Evolutionary conservation across 169 alveolate species (phyloP).

Genomic region (Plasmodium falciparum): DNA sequence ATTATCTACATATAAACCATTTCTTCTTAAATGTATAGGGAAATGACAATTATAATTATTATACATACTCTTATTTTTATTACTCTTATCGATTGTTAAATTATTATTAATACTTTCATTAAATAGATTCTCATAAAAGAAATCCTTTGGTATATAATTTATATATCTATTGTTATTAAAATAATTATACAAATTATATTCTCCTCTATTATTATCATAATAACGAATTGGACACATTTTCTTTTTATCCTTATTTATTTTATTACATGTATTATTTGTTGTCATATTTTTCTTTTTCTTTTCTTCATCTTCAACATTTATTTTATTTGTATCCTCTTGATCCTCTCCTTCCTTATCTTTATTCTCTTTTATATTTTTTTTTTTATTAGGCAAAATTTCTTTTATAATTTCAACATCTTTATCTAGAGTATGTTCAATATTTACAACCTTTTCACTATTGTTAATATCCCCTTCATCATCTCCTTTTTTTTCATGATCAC

Average conservation of each 20-base stretch:
- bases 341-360: too few relatives aligned
- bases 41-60: slow-evolving; percentile 76
- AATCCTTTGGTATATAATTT: slow-evolving; percentile 42
- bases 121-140: slow-evolving; percentile 46
- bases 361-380: too few relatives aligned
- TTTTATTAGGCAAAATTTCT: too few relatives aligned
- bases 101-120: slow-evolving; percentile 19
- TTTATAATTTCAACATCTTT: background rate
- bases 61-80: slow-evolving; percentile 41
- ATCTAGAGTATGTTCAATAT: background rate
- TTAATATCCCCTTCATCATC: background rate
- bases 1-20: slow-evolving; percentile 68
- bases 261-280: background rate
- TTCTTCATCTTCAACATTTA: background rate
- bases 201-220: slow-evolving; percentile 14
- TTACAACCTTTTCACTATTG: too few relatives aligned
- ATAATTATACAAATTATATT: slow-evolving; percentile 24
- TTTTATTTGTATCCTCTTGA: too few relatives aligned
- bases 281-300: slow-evolving; percentile 16
- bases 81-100: slow-evolving; percentile 5
- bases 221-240: background rate
- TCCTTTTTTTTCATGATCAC: background rate
- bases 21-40: slow-evolving; percentile 78
- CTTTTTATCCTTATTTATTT: slow-evolving; percentile 24
- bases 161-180: slow-evolving; percentile 33